phyloP scores from a whole-genome alignment of 495 filamentous ascomycete species.

The Pseudotulostoma volvatum region DNA sequence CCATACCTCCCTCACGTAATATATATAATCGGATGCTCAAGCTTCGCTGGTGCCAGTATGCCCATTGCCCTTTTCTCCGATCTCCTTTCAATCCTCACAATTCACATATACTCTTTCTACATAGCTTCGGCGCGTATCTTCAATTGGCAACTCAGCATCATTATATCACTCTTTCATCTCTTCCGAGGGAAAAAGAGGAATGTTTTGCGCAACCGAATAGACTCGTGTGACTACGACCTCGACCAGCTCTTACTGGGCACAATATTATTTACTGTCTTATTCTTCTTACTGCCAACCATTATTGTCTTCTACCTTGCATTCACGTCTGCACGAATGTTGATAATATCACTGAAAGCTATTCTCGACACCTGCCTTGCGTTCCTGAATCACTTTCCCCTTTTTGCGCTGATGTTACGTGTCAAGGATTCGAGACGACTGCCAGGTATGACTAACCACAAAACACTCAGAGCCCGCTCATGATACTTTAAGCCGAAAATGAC shows the following conservation, averaged over 20 bases:
- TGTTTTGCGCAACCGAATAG: constrained; percentile 89
- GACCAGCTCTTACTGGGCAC: constrained; percentile 94
- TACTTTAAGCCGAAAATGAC: no score
- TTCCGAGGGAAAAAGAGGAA: constrained; percentile 98
- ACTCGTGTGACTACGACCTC: constrained; percentile 96
- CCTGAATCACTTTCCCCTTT: constrained; percentile 94
- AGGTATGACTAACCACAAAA: constrained; percentile 36
- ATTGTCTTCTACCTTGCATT: constrained; percentile 96
- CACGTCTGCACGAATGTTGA: constrained; percentile 81
- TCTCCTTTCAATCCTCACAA: constrained; percentile 73
- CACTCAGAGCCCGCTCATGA: no score
- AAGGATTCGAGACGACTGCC: constrained; percentile 87
- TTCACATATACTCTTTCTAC: constrained; percentile 97
- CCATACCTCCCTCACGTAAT: constrained; percentile 74
- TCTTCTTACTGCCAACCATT: constrained; percentile 89
- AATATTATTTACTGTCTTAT: constrained; percentile 88
- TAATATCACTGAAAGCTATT: constrained; percentile 76
- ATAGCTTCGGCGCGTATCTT: constrained; percentile 91
- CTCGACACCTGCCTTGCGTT: constrained; percentile 86
- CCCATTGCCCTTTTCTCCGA: constrained; percentile 94
- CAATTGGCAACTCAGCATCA: constrained; percentile 93
- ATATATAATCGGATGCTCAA: constrained; percentile 85
- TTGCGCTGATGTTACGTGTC: constrained; percentile 88
- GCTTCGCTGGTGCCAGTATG: constrained; percentile 92
- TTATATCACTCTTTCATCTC: constrained; percentile 91